Conservation (phyloP, 1,284 basidiomycete genomes). For the Abortiporus biennis region DNA sequence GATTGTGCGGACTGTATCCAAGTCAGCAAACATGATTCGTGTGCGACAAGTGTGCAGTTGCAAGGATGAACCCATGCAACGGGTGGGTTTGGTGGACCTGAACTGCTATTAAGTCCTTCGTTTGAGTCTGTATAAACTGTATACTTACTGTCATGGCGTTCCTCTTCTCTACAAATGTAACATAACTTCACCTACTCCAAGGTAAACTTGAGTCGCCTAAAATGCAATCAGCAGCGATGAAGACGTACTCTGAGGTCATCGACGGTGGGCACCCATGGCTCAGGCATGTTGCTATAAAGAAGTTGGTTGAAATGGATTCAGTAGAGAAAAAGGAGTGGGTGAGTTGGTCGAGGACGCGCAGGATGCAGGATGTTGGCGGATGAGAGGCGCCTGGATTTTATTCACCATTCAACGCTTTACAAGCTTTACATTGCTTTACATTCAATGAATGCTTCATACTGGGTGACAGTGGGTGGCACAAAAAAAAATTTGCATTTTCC, state of each 20-base stretch:
- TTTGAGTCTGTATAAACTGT: conserved; percentile 1
- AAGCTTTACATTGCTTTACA: too few relatives aligned
- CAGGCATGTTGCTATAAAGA: conserved; percentile 8
- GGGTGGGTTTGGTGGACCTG: conserved; percentile 40
- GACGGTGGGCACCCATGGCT: conserved; percentile 23
- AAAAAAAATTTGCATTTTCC: too few relatives aligned
- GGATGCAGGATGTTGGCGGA: too few relatives aligned
- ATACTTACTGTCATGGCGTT: conserved; percentile 47
- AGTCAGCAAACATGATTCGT: conserved; percentile 68
- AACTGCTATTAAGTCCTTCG: neutral
- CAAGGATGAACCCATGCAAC: conserved; percentile 73
- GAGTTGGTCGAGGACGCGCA: too few relatives aligned
- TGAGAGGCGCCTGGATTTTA: too few relatives aligned
- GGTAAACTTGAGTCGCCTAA: neutral
- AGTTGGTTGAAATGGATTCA: too few relatives aligned
- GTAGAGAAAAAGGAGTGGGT: too few relatives aligned
- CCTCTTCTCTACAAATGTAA: conserved; percentile 75
- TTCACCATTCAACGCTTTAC: too few relatives aligned
- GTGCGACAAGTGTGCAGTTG: conserved; percentile 71
- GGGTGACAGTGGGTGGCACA: too few relatives aligned
- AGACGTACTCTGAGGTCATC: conserved; percentile 37
- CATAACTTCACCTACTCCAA: conserved; percentile 58
- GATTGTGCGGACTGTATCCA: conserved; percentile 70
- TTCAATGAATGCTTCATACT: too few relatives aligned
- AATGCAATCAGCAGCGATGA: too few relatives aligned